Percentiles rank a stretch among this genome's conserved stretches.
These are phyloP conservation scores for Penicillium sp. DNA, from an alignment of 2,329 filamentous ascomycete genomes.

Conservation along the genomic window DNA sequence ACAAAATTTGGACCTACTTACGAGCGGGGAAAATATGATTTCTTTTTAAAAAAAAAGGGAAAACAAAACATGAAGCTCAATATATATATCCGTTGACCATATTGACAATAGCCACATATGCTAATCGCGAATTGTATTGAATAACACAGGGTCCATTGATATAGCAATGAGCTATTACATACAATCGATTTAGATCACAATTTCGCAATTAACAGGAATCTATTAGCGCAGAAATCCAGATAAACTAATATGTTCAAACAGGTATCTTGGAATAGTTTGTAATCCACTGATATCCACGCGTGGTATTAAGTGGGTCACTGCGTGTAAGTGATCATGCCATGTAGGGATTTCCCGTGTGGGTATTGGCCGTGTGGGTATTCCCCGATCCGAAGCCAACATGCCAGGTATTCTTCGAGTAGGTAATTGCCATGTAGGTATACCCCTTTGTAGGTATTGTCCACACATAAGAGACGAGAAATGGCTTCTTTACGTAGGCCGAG, in stretches of 20 bases:
- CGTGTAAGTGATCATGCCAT: not conserved
- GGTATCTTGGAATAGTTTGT: not conserved
- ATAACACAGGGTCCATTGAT: not conserved
- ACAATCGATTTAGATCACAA: too few species aligned
- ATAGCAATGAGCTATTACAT: not conserved
- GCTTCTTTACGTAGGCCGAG: not conserved
- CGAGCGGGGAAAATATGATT: not conserved
- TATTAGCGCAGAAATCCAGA: not conserved
- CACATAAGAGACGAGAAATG: constrained; percentile 7
- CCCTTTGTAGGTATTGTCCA: not conserved
- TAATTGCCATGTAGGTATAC: constrained; percentile 7
- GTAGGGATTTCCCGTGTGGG: constrained; percentile 19
- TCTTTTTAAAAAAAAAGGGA: not conserved
- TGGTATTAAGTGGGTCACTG: not conserved
- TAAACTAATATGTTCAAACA: not conserved
- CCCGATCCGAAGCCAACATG: not conserved
- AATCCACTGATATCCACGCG: not conserved
- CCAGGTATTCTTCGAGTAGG: not conserved
- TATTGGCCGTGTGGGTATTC: constrained; percentile 14
- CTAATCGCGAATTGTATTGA: not conserved
- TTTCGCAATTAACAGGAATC: too few species aligned
- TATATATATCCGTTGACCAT: not conserved
- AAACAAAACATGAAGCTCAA: not conserved
- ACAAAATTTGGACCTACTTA: fast-evolving
- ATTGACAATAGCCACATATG: too few species aligned